Conservation (phyloP, 202 grass and related monocot species). For the Saccharum hybrid region DNA sequence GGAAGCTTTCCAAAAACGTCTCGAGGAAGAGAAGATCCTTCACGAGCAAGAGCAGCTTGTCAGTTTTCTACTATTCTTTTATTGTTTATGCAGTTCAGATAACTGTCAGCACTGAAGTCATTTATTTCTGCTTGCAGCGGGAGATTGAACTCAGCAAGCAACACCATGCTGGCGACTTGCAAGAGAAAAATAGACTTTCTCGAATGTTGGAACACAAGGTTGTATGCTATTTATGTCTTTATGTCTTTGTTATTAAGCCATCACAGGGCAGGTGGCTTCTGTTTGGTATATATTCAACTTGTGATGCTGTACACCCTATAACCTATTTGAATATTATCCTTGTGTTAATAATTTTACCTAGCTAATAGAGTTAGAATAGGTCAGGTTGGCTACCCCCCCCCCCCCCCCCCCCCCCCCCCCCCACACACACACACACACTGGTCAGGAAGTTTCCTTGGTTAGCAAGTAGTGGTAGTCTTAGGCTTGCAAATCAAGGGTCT, state of each 20-base stretch:
- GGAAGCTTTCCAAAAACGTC: conserved; percentile 72
- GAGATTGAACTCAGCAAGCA: conserved; percentile 89
- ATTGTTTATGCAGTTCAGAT: conserved; percentile 21
- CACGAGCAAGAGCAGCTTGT: conserved; percentile 93
- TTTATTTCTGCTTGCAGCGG: conserved; percentile 57
- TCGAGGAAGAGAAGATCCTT: conserved; percentile 76
- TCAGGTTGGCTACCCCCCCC: not conserved
- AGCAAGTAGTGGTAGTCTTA: no score
- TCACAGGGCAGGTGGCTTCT: not conserved
- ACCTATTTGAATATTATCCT: no score
- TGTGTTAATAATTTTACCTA: not conserved
- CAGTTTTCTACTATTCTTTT: conserved; percentile 27
- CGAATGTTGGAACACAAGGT: conserved; percentile 83
- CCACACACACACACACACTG: no score
- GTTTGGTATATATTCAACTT: not conserved
- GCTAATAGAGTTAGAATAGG: not conserved
- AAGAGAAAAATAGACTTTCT: conserved; percentile 86
- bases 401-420: no score
- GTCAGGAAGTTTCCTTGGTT: no score
- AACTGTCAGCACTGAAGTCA: not conserved
- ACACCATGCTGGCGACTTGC: conserved; percentile 86
- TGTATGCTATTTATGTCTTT: conserved; percentile 13
- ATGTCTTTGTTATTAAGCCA: not conserved
- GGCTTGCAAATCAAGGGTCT: no score
- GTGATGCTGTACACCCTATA: not conserved